phyloP scores from a whole-genome alignment of 2,329 filamentous ascomycete genomes.

The Beauveria sp. region DNA sequence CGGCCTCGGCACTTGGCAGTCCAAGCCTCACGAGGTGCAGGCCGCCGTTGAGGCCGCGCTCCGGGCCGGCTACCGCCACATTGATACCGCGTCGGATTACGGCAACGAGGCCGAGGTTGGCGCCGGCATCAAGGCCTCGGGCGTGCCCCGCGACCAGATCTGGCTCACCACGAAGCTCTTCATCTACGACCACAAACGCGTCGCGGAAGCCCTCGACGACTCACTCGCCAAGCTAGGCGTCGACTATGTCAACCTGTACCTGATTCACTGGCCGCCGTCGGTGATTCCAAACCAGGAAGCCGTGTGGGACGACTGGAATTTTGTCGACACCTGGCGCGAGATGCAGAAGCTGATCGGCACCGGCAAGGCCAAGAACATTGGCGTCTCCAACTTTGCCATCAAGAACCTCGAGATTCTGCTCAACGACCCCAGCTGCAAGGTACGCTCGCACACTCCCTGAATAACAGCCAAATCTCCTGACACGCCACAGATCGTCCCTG shows the following conservation, averaged over 20 bases:
- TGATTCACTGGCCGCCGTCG: slow-evolving; percentile 66
- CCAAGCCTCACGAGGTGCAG: slow-evolving; percentile 58
- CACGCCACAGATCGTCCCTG: slow-evolving; percentile 41
- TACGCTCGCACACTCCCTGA: slow-evolving; percentile 19
- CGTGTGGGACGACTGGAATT: slow-evolving; percentile 71
- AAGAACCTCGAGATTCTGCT: slow-evolving; percentile 69
- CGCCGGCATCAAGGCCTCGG: slow-evolving; percentile 54
- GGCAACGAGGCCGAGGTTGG: slow-evolving; percentile 68
- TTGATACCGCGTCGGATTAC: slow-evolving; percentile 71
- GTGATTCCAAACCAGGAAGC: slow-evolving; percentile 58
- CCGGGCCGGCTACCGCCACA: slow-evolving; percentile 62
- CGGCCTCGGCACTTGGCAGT: slow-evolving; percentile 76
- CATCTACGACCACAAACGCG: slow-evolving; percentile 70
- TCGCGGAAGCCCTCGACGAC: slow-evolving; percentile 51
- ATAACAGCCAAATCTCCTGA: background rate
- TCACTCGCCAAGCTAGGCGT: slow-evolving; percentile 54
- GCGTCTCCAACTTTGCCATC: slow-evolving; percentile 75
- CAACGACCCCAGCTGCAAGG: slow-evolving; percentile 55
- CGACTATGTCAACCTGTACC: slow-evolving; percentile 62
- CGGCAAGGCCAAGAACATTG: slow-evolving; percentile 70
- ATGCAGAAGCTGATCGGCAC: slow-evolving; percentile 58
- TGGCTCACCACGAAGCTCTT: slow-evolving; percentile 77
- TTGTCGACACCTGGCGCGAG: slow-evolving; percentile 69
- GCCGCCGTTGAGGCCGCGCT: slow-evolving; percentile 65
- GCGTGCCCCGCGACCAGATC: slow-evolving; percentile 57